Evolutionary conservation across 345 rosid genomes (phyloP), one percentile per base, ranked within the genome.

Genomic region (Citrus trifoliata): DNA sequence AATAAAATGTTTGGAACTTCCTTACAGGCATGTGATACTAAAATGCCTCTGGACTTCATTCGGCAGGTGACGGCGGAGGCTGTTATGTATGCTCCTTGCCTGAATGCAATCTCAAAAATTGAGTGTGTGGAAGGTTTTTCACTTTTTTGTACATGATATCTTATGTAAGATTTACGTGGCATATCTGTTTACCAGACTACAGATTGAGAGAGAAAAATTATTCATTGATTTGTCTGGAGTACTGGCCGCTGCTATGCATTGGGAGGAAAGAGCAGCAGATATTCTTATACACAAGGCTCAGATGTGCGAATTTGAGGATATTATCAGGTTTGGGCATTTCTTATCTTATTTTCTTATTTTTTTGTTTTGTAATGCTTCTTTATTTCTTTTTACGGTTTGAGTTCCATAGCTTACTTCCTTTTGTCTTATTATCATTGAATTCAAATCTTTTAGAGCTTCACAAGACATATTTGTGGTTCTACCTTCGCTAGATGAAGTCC

Each of bases 181-280:
- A n/a, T 70, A 81, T 63, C 14, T 82, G 40, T 70, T 37, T 70
- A 84, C 30, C 93, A 93, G 99, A 63, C 82, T 93, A 78, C 93
- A 89, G 81, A 89, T 92, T 72, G 89, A 86, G 42, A 82, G 80
- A 10, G 99, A 95, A 79, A 79, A 87, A 67, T 67, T 91, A 53
- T 88, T 93, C 84, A 76, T 82, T 71, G 80, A 86, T 77, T 40
- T 93, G 66, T 85, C 93, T 32, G 81, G 76, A 87, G 82, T 85
- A 48, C 82, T 93, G 83, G 83, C 82, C 30, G 78, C 86, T 83
- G 99, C 95, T 37, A 51, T 76, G 72, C 70, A 53, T 76, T 95
- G 97, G 99, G 97, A 95, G 79, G 88, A 90, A 80, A 88, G 81
- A 78, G 99, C 98, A 28, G 80, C 78, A 55, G 79, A 76, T 74